Evolutionary conservation across 768 basidiomycete species (phyloP).

Genomic region (Xerocomellus chrysenteron): DNA sequence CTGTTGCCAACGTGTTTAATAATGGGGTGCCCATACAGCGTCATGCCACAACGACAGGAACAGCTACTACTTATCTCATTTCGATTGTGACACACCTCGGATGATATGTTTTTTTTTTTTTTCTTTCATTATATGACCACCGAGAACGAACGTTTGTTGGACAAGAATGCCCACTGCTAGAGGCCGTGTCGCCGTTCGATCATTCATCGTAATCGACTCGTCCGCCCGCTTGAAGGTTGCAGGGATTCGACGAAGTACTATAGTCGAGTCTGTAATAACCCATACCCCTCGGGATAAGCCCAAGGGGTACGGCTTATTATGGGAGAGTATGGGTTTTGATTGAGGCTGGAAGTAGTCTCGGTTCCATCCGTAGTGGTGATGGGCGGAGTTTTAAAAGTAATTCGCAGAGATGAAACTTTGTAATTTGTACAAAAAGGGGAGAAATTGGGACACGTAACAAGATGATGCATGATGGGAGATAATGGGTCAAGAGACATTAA

Average conservation of each 20-base stretch:
- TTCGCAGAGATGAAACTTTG: no score
- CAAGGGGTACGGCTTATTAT: no score
- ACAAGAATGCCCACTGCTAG: not conserved
- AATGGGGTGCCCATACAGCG: slow-evolving; percentile 12
- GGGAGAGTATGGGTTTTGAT: no score
- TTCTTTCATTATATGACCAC: not conserved
- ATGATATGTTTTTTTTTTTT: not conserved
- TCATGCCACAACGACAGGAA: slow-evolving; percentile 10
- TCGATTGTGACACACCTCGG: slow-evolving; percentile 4
- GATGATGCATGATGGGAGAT: no score
- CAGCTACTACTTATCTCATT: slow-evolving; percentile 15
- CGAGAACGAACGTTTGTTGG: not conserved
- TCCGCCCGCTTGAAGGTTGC: not conserved
- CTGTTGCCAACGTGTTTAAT: slow-evolving; percentile 14
- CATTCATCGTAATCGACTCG: not conserved
- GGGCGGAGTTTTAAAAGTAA: no score
- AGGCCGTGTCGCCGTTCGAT: not conserved
- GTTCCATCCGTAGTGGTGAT: no score
- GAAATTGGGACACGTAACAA: no score
- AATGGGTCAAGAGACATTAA: no score
- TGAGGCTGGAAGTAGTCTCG: no score
- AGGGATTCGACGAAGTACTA: not conserved
- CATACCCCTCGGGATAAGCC: no score
- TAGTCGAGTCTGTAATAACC: no score
- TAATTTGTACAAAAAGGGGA: no score